Percentiles rank a stretch among this genome's conserved stretches.
Evolutionary conservation across 2,329 filamentous ascomycete genomes (phyloP).

Genomic region (Diaporthe longicolla): DNA sequence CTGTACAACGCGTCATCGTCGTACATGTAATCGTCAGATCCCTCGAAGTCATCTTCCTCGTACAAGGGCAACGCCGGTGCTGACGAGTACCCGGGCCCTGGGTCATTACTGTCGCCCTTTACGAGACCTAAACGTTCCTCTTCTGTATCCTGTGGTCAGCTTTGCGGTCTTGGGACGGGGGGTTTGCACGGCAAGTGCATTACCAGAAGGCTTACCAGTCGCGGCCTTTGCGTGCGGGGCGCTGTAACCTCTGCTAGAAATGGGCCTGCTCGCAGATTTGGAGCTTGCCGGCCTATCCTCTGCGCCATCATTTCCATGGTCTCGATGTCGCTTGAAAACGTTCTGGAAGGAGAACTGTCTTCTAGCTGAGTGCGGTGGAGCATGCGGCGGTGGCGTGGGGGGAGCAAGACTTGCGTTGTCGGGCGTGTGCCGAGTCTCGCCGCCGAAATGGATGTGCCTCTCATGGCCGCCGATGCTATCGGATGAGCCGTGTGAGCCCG

Average conservation of each 20-base stretch:
- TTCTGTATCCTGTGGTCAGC: conserved; percentile 59
- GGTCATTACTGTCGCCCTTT: conserved; percentile 79
- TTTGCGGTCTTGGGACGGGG: not conserved
- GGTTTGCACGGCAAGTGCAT: no score
- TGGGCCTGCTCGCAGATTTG: conserved; percentile 52
- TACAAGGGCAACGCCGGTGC: conserved; percentile 54
- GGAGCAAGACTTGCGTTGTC: conserved; percentile 61
- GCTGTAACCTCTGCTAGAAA: conserved; percentile 58
- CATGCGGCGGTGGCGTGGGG: conserved; percentile 71
- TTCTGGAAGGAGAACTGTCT: conserved; percentile 95
- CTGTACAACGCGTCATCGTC: conserved; percentile 49
- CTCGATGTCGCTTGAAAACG: conserved; percentile 75
- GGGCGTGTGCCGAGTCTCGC: conserved; percentile 53
- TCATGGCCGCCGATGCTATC: conserved; percentile 58
- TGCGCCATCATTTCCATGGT: conserved; percentile 46
- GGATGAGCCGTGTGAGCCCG: conserved; percentile 55
- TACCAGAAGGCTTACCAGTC: conserved; percentile 57
- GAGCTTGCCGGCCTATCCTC: conserved; percentile 46
- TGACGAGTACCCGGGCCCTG: conserved; percentile 45
- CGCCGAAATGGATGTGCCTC: conserved; percentile 64
- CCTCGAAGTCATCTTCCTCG: conserved; percentile 53
- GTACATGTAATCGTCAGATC: conserved; percentile 45
- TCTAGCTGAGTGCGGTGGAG: conserved; percentile 64
- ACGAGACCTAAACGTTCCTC: conserved; percentile 88
- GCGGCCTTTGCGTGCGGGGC: conserved; percentile 63